These are phyloP conservation scores for Dryadomyces quercivorus DNA, from an alignment of 2,329 filamentous ascomycete species.

Conservation along the genomic window DNA sequence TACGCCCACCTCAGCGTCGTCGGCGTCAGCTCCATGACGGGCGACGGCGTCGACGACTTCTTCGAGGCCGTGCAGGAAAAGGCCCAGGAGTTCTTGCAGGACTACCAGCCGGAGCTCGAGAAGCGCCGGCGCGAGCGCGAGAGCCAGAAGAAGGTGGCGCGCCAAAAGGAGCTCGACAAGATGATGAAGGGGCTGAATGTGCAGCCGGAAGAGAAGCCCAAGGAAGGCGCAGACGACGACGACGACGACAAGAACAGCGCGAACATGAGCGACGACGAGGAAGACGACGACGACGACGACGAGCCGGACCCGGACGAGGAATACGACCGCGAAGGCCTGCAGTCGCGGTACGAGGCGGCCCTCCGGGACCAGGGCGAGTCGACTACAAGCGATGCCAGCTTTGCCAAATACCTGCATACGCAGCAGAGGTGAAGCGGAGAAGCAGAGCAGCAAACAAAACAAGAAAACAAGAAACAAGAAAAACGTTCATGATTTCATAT, in stretches of 20 bases:
- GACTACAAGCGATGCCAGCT: constrained; percentile 43
- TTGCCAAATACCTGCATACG: constrained; percentile 45
- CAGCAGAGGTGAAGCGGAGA: constrained; percentile 19
- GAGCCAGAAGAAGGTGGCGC: constrained; percentile 54
- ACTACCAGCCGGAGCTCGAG: constrained; percentile 89
- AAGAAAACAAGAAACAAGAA: neutral
- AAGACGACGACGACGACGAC: constrained; percentile 47
- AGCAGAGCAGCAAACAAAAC: no score
- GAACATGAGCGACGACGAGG: constrained; percentile 30
- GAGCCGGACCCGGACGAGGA: constrained; percentile 49
- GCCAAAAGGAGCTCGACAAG: constrained; percentile 76
- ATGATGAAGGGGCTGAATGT: constrained; percentile 85
- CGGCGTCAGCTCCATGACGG: constrained; percentile 85
- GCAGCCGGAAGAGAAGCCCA: constrained; percentile 19
- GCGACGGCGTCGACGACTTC: constrained; percentile 84
- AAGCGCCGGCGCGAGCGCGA: constrained; percentile 64
- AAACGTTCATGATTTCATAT: neutral
- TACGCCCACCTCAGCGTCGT: constrained; percentile 91
- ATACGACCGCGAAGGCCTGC: constrained; percentile 51
- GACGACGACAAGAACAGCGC: constrained; percentile 27
- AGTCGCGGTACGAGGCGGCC: constrained; percentile 65
- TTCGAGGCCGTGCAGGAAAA: constrained; percentile 83
- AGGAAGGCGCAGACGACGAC: constrained; percentile 27
- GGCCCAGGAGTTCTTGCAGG: constrained; percentile 72
- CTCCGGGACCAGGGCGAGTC: constrained; percentile 42